Evolutionary conservation across 2,329 filamentous ascomycete genomes (phyloP), one percentile per base, ranked within the genome.

Genomic region (Penicillium sp.): DNA sequence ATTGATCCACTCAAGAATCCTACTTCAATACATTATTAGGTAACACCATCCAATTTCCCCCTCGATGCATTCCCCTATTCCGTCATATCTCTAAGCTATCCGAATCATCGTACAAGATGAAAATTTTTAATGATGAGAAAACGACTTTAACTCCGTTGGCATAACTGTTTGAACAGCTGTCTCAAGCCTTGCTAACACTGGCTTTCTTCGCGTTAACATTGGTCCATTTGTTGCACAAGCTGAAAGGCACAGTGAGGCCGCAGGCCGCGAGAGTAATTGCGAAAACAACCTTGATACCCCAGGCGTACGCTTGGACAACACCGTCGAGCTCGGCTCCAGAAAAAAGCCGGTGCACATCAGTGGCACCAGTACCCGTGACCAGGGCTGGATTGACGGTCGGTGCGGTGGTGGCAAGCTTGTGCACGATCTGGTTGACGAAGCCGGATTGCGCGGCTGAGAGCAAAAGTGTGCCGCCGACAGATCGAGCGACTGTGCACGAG

Each of bases 251-350:
- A 56, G 53, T 45, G 53, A 56, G 35, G 28, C 53, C 53, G 35
- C 30, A 35, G 50, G 19, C 19, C 9, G 53, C 54, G 47, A 61
- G 45, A 26, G 54, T 42, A 50, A 73, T 68, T 1, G 64, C 65
- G 44, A 69, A 70, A 19, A 64, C 60, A 17, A 69, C 62, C 35
- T 65, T 67, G 15, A 76, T 54, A 4, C 73, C 73, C 9, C 66
- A 65, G 69, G 75, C 73, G 53, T 76, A 76, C 0, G 72, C 70
- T 22, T 38, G 38, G 19, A 76, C 24, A 56, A 77, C 70, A 13
- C 65, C 70, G 1, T 62, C 50, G 24, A 76, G 45, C 38, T 72
- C 50, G 50, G 60, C 7, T 64, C 66, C 4, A 61, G 40, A 9
- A 54, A 77, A 75, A 0, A 68, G 60, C 0, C 58, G 56, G 35